These are phyloP conservation scores for Boletus reticuloceps DNA, from an alignment of 768 basidiomycete genomes.

Conservation along the genomic window DNA sequence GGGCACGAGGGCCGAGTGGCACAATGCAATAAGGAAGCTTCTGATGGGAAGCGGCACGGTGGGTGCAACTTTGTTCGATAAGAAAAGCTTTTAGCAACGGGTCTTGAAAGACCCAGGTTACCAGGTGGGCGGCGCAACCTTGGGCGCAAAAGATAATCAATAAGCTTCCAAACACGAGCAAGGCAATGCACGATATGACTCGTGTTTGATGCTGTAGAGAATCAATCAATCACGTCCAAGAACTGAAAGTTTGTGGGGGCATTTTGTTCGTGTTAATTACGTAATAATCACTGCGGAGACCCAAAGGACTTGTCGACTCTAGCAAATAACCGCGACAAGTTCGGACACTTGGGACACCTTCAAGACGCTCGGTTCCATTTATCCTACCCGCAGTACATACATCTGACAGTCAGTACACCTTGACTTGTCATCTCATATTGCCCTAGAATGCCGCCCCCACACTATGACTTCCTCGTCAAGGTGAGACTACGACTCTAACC, in stretches of 20 bases:
- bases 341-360: no score
- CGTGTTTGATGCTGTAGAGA: not conserved
- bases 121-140: not conserved
- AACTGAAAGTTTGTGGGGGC: not conserved
- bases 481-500: slow-evolving; percentile 32
- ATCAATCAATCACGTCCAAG: not conserved
- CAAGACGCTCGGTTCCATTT: not conserved
- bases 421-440: not conserved
- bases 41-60: slow-evolving; percentile 2
- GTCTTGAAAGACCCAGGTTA: not conserved
- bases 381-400: not conserved
- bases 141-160: not conserved
- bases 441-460: slow-evolving; percentile 74
- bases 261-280: slow-evolving; percentile 1
- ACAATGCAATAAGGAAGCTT: not conserved
- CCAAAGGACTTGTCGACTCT: not conserved
- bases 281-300: slow-evolving; percentile 21
- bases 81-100: no score
- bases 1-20: not conserved
- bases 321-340: no score
- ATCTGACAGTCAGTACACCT: not conserved
- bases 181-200: not conserved
- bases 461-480: slow-evolving; percentile 98
- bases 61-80: not conserved
- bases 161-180: not conserved